These are phyloP conservation scores for Cladophialophora immunda DNA, from an alignment of 2,329 filamentous ascomycete species.

Conservation along the genomic window DNA sequence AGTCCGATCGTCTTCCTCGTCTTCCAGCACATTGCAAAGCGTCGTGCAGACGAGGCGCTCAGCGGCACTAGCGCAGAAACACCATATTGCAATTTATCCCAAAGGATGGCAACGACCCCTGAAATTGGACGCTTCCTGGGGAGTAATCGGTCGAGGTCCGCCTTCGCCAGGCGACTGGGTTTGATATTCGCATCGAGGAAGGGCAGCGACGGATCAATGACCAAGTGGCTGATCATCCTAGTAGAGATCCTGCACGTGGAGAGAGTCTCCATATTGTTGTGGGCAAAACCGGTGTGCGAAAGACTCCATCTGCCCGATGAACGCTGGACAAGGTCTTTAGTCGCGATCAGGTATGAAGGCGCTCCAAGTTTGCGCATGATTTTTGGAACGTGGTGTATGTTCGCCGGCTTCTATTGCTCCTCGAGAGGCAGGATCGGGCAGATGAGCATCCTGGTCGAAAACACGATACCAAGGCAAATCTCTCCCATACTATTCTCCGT, in stretches of 20 bases:
- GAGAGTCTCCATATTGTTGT: neutral
- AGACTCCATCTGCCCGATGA: neutral
- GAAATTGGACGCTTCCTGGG: neutral
- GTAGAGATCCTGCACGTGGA: neutral
- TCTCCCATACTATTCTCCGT: neutral
- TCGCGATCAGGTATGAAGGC: neutral
- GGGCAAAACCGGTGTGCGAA: neutral
- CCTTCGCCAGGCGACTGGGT: neutral
- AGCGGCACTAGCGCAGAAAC: neutral
- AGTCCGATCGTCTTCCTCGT: neutral
- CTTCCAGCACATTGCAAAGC: neutral
- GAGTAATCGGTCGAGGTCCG: neutral
- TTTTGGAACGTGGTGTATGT: neutral
- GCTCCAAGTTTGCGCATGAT: neutral
- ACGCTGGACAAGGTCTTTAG: neutral
- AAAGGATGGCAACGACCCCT: neutral
- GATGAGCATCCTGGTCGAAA: neutral
- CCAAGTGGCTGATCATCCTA: neutral
- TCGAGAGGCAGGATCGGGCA: neutral
- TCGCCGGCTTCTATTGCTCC: neutral
- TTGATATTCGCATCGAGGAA: neutral
- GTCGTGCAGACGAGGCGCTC: neutral
- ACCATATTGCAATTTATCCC: neutral
- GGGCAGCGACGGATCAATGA: neutral
- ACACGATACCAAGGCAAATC: neutral